Conservation (phyloP, 169 alveolate species). For the Perkinsus olseni region DNA sequence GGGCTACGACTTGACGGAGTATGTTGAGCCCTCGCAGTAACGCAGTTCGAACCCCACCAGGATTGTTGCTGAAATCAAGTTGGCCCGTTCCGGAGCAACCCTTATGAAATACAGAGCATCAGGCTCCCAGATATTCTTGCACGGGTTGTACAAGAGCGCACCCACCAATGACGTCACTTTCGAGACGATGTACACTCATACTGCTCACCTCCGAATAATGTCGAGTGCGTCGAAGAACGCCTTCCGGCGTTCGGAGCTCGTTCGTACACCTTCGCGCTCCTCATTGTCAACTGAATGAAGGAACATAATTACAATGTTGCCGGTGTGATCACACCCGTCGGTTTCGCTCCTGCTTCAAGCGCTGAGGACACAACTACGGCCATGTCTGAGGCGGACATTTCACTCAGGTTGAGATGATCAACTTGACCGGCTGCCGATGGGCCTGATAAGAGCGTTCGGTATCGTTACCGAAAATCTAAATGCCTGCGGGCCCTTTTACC, state of each 20-base stretch:
- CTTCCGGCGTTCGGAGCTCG: background rate
- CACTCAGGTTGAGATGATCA: background rate
- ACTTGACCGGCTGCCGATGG: background rate
- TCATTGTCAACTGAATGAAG: background rate
- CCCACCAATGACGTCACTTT: background rate
- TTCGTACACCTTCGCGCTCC: background rate
- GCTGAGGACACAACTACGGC: background rate
- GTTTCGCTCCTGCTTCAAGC: background rate
- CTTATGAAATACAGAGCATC: background rate
- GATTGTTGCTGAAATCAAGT: background rate
- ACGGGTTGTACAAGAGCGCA: no score
- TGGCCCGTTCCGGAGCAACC: background rate
- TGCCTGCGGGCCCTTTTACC: no score
- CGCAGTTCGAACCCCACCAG: background rate
- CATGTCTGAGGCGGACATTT: background rate
- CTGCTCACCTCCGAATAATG: background rate
- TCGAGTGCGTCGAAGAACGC: background rate
- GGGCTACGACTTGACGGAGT: background rate
- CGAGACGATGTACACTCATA: background rate
- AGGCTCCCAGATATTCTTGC: background rate
- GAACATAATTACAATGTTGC: background rate
- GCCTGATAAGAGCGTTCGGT: background rate
- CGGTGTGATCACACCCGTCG: background rate
- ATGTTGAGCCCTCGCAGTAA: background rate
- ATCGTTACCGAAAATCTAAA: no score